These are phyloP conservation scores for Neurospora pannonica DNA, from an alignment of 495 filamentous ascomycete genomes.

Conservation along the genomic window DNA sequence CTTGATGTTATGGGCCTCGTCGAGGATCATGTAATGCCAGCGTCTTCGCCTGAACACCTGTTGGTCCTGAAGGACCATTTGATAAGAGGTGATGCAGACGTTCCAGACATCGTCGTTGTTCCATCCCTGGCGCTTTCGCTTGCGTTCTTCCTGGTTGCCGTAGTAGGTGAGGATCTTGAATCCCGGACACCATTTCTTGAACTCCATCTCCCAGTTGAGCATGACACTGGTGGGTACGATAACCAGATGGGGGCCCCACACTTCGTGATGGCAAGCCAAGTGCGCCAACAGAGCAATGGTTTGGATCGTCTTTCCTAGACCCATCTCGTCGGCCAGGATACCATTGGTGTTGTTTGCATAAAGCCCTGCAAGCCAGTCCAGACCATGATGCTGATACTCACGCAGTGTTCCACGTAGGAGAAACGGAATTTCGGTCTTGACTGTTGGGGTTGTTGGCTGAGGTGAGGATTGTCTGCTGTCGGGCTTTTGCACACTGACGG, in stretches of 20 bases:
- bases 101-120: slow-evolving; percentile 86
- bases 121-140: slow-evolving; percentile 85
- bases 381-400: slow-evolving; percentile 91
- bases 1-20: slow-evolving; percentile 99
- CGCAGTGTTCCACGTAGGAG: slow-evolving; percentile 86
- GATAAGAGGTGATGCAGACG: slow-evolving; percentile 94
- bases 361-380: slow-evolving; percentile 91
- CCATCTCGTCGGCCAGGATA: slow-evolving; percentile 99
- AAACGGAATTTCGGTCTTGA: slow-evolving; percentile 70
- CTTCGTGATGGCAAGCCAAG: slow-evolving; percentile 78
- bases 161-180: slow-evolving; percentile 99
- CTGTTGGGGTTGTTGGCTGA: slow-evolving; percentile 26
- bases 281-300: slow-evolving; percentile 93
- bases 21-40: slow-evolving; percentile 98
- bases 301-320: slow-evolving; percentile 97
- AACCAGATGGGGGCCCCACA: slow-evolving; percentile 94
- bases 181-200: slow-evolving; percentile 97
- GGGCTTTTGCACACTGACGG: slow-evolving; percentile 22
- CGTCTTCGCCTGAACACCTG: slow-evolving; percentile 83
- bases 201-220: slow-evolving; percentile 99
- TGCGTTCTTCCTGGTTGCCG: slow-evolving; percentile 83
- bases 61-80: slow-evolving; percentile 87
- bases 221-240: slow-evolving; percentile 98
- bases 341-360: slow-evolving; percentile 93
- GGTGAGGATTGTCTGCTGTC: slow-evolving; percentile 37